Evolutionary conservation across 441 rosid species (phyloP).

Genomic region (Gossypium davidsonii): DNA sequence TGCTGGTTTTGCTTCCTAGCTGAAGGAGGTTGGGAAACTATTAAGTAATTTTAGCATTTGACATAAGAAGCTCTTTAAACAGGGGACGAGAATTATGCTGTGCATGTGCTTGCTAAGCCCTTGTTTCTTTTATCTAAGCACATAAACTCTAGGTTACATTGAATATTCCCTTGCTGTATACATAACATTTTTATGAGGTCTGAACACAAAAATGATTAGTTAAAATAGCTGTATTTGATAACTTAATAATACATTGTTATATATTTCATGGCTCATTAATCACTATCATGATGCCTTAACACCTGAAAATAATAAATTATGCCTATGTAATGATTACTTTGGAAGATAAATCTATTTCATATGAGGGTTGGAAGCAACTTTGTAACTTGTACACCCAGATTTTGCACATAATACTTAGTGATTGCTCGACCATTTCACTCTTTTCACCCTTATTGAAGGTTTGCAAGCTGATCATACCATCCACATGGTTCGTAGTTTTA

Average conservation of each 20-base stretch:
- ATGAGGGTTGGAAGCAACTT: neutral
- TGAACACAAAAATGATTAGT: neutral
- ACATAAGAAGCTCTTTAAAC: neutral
- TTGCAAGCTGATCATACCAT: constrained; percentile 79
- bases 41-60: neutral
- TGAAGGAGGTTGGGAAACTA: neutral
- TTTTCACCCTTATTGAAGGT: constrained; percentile 32
- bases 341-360: neutral
- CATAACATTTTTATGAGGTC: neutral
- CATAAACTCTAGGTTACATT: too few species aligned
- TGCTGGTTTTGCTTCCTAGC: neutral
- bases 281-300: neutral
- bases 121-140: neutral
- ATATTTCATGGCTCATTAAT: neutral
- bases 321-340: neutral
- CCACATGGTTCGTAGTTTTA: constrained; percentile 75
- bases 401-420: neutral
- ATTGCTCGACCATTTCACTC: neutral
- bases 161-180: neutral
- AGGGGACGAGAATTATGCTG: neutral
- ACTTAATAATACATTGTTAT: neutral
- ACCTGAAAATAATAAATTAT: neutral
- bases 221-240: neutral
- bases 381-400: neutral
- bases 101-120: neutral